phyloP scores from a whole-genome alignment of 2,329 filamentous ascomycete genomes.

The Trichothecium roseum region DNA sequence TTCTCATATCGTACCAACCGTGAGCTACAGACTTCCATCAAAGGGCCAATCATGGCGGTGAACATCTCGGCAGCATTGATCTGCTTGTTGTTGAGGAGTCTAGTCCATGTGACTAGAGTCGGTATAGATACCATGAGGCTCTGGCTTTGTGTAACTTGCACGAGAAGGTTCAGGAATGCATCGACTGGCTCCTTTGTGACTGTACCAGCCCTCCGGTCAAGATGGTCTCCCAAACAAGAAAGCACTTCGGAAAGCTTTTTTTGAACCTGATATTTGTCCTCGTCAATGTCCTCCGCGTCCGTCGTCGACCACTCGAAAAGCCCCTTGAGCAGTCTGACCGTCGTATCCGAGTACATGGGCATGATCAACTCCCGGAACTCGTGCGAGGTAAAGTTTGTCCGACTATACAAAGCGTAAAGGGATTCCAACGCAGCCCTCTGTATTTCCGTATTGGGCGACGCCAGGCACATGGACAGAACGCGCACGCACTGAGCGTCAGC shows the following conservation, averaged over 20 bases:
- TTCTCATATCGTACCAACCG: conserved; percentile 81
- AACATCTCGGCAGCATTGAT: conserved; percentile 54
- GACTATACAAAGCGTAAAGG: conserved; percentile 70
- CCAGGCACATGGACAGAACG: conserved; percentile 61
- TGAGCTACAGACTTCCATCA: conserved; percentile 74
- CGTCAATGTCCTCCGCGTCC: conserved; percentile 73
- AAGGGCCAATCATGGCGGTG: conserved; percentile 55
- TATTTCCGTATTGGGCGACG: conserved; percentile 58
- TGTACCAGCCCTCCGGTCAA: conserved; percentile 65
- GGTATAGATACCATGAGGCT: conserved; percentile 92
- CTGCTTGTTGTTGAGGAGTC: conserved; percentile 62
- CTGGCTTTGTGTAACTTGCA: conserved; percentile 69
- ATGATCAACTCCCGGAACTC: conserved; percentile 71
- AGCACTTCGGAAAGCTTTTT: conserved; percentile 94
- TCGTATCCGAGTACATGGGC: conserved; percentile 66
- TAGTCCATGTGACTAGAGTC: conserved; percentile 81
- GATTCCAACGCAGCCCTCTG: conserved; percentile 75
- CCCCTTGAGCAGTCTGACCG: conserved; percentile 59
- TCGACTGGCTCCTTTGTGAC: conserved; percentile 54
- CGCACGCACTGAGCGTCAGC: conserved; percentile 59
- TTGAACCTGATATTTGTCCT: conserved; percentile 81
- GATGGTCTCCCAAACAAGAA: conserved; percentile 72
- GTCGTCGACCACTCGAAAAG: conserved; percentile 74
- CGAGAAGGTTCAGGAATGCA: conserved; percentile 69
- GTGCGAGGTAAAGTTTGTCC: conserved; percentile 62